These are phyloP conservation scores for Volvariella volvacea DNA, from an alignment of 1,284 basidiomycete species.

Conservation along the genomic window DNA sequence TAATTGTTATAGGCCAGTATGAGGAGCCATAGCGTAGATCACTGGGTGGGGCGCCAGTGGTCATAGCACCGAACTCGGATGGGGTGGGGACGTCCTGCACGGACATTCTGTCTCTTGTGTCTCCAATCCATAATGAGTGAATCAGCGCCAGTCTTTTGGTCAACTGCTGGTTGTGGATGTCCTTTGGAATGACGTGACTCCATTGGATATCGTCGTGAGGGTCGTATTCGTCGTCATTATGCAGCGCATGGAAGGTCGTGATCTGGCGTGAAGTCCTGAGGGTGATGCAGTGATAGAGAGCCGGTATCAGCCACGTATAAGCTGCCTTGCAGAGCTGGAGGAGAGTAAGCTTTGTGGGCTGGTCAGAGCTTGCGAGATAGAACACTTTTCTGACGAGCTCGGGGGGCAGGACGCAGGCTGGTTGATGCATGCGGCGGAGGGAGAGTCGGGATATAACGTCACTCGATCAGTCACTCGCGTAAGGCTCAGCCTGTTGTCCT, in stretches of 20 bases:
- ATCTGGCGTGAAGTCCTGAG: conserved; percentile 21
- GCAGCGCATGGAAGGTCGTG: conserved; percentile 15
- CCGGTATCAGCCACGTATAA: conserved; percentile 23
- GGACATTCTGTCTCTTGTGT: conserved; percentile 9
- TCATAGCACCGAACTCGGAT: too few relatives aligned
- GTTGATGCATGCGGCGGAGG: too few relatives aligned
- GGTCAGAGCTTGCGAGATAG: conserved; percentile 1
- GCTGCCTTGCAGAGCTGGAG: conserved; percentile 20
- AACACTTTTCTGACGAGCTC: too few relatives aligned
- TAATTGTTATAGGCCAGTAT: conserved; percentile 25
- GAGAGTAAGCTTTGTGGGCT: conserved; percentile 11
- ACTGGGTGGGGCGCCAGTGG: conserved; percentile 6
- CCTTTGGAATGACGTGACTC: conserved; percentile 10
- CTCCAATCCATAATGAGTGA: conserved; percentile 27
- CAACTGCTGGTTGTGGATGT: conserved; percentile 13
- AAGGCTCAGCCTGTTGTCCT: conserved; percentile 5
- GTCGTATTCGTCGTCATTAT: too few relatives aligned
- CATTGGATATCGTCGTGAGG: too few relatives aligned
- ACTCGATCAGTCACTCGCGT: background rate
- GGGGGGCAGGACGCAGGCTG: too few relatives aligned
- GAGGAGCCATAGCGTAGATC: conserved; percentile 25
- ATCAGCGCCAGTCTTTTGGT: conserved; percentile 16
- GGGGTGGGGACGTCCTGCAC: too few relatives aligned
- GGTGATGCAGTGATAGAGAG: conserved; percentile 24
- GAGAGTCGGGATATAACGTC: background rate